Evolutionary conservation across 371 early-diverging fungal genomes (phyloP).

Genomic region (Aphelidium insulamus): DNA sequence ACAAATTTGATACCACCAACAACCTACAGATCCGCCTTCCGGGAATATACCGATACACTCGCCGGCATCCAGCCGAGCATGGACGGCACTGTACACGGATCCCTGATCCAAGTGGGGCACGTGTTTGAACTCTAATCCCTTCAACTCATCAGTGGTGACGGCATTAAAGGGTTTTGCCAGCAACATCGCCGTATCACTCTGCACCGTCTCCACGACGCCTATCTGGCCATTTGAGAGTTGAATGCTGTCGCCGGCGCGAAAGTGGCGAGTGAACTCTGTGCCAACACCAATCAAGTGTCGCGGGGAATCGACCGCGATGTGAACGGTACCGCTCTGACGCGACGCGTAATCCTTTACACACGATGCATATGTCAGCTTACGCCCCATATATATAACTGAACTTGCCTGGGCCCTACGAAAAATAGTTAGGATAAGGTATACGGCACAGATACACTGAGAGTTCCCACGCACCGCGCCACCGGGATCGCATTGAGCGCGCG

Average conservation of each 20-base stretch:
- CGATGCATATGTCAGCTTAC: too few species aligned
- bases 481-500: too few species aligned
- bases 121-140: conserved; percentile 35
- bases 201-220: not conserved
- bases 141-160: conserved; percentile 14
- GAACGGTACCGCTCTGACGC: too few species aligned
- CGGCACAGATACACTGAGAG: too few species aligned
- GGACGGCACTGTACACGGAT: conserved; percentile 57
- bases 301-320: too few species aligned
- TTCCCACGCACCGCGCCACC: too few species aligned
- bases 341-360: too few species aligned
- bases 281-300: conserved; percentile 32
- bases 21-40: conserved; percentile 92
- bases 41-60: conserved; percentile 90
- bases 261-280: conserved; percentile 43
- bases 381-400: too few species aligned
- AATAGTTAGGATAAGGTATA: too few species aligned
- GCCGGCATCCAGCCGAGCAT: conserved; percentile 40
- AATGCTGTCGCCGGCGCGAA: conserved; percentile 20
- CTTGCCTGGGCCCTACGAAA: too few species aligned
- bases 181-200: not conserved
- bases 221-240: not conserved
- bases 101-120: conserved; percentile 74
- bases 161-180: conserved; percentile 4
- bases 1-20: not conserved